Evolutionary conservation across 345 rosid genomes (phyloP).

Genomic region (Combretum micranthum): DNA sequence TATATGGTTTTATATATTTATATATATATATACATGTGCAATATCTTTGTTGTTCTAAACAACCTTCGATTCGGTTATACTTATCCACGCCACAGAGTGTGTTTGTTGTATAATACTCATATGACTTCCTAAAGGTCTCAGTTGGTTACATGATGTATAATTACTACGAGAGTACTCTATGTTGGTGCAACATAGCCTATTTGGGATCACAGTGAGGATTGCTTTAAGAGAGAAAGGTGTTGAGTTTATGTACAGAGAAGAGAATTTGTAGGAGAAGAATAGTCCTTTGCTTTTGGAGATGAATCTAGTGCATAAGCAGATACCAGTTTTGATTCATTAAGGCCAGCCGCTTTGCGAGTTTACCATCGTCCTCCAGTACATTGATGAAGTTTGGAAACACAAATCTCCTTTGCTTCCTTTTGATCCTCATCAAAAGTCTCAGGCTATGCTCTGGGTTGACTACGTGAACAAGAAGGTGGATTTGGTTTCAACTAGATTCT

Average conservation of each 20-base stretch:
- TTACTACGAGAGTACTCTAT: too few relatives aligned
- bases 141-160: too few relatives aligned
- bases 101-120: too few relatives aligned
- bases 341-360: constrained; percentile 11
- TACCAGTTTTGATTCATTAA: constrained; percentile 16
- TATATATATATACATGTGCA: too few relatives aligned
- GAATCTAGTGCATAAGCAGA: constrained; percentile 13
- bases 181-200: too few relatives aligned
- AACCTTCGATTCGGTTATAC: too few relatives aligned
- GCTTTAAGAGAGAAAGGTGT: constrained; percentile 16
- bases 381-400: constrained; percentile 12
- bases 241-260: constrained; percentile 7
- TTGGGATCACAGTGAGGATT: constrained; percentile 11
- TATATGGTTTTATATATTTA: too few relatives aligned
- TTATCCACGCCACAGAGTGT: too few relatives aligned
- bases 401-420: constrained; percentile 11
- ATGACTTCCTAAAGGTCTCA: too few relatives aligned
- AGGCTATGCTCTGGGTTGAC: constrained; percentile 14
- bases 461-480: constrained; percentile 14
- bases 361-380: constrained; percentile 11
- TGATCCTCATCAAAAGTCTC: constrained; percentile 6
- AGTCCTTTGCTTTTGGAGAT: constrained; percentile 9
- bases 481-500: too few relatives aligned
- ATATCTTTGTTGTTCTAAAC: too few relatives aligned
- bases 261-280: constrained; percentile 13